Evolutionary conservation across 345 rosid genomes (phyloP).

Genomic region (Geranium rotundifolium): DNA sequence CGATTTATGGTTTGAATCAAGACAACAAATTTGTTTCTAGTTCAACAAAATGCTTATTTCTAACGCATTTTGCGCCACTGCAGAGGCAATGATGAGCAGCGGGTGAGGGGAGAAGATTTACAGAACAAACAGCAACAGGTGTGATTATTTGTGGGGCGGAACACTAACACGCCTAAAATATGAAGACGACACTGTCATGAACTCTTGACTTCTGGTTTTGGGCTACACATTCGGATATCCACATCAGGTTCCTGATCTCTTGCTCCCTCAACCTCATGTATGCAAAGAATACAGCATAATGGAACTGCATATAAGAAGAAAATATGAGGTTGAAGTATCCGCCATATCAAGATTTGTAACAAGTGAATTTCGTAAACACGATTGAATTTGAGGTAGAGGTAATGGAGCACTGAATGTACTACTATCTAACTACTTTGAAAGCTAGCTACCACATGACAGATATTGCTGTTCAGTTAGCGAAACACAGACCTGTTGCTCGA

Average conservation of each 20-base stretch:
- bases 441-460: too few relatives aligned
- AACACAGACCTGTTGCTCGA: constrained; percentile 82
- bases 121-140: constrained; percentile 5
- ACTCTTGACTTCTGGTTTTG: constrained; percentile 98
- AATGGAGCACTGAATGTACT: neutral
- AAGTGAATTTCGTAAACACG: neutral
- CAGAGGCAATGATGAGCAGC: constrained; percentile 3
- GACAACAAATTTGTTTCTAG: constrained; percentile 5
- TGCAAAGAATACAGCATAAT: constrained; percentile 83
- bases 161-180: constrained; percentile 34
- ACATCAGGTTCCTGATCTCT: constrained; percentile 96
- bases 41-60: neutral
- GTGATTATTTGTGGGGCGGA: neutral
- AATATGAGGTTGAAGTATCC: neutral
- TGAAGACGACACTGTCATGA: constrained; percentile 93
- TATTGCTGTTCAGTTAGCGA: neutral
- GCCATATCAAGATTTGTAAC: neutral
- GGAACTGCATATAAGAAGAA: constrained; percentile 49
- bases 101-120: constrained; percentile 4
- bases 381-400: neutral
- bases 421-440: too few relatives aligned
- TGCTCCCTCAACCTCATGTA: constrained; percentile 98
- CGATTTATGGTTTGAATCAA: neutral
- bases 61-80: constrained; percentile 7
- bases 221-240: constrained; percentile 97